Evolutionary conservation across 345 rosid genomes (phyloP).

Genomic region (Acer yangbiense): DNA sequence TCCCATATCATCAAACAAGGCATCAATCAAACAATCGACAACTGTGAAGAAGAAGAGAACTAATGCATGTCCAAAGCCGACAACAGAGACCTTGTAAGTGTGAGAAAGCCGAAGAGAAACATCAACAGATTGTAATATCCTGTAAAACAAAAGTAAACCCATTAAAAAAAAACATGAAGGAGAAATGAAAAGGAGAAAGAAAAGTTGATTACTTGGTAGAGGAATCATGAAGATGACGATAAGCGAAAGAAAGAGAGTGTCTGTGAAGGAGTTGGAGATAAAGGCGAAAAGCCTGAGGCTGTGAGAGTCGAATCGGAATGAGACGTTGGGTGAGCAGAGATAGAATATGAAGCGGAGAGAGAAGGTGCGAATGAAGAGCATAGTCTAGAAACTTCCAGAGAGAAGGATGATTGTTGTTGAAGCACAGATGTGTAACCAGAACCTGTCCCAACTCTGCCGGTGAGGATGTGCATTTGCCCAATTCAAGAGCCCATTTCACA

Average conservation of each 20-base stretch:
- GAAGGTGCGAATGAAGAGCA: slow-evolving; percentile 43
- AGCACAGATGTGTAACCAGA: slow-evolving; percentile 49
- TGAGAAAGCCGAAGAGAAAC: slow-evolving; percentile 47
- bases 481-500: slow-evolving; percentile 36
- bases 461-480: slow-evolving; percentile 42
- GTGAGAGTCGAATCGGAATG: slow-evolving; percentile 49
- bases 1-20: slow-evolving; percentile 51
- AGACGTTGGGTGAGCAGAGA: slow-evolving; percentile 52
- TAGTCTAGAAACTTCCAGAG: slow-evolving; percentile 60
- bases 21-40: slow-evolving; percentile 41
- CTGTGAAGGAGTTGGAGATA: slow-evolving; percentile 52
- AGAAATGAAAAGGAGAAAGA: neutral
- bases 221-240: slow-evolving; percentile 6
- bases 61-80: slow-evolving; percentile 47
- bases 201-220: neutral
- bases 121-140: slow-evolving; percentile 55
- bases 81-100: slow-evolving; percentile 34
- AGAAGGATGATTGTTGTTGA: slow-evolving; percentile 44
- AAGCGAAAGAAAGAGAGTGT: slow-evolving; percentile 34
- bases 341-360: slow-evolving; percentile 54
- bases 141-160: slow-evolving; percentile 24
- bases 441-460: slow-evolving; percentile 44
- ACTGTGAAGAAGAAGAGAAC: slow-evolving; percentile 49
- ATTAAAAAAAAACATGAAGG: neutral
- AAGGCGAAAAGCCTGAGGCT: slow-evolving; percentile 57